A percentile compares a stretch with the other conserved stretches of the same genome.
phyloP scores from a whole-genome alignment of 2,329 filamentous ascomycete species.

The Fusarium sp. region DNA sequence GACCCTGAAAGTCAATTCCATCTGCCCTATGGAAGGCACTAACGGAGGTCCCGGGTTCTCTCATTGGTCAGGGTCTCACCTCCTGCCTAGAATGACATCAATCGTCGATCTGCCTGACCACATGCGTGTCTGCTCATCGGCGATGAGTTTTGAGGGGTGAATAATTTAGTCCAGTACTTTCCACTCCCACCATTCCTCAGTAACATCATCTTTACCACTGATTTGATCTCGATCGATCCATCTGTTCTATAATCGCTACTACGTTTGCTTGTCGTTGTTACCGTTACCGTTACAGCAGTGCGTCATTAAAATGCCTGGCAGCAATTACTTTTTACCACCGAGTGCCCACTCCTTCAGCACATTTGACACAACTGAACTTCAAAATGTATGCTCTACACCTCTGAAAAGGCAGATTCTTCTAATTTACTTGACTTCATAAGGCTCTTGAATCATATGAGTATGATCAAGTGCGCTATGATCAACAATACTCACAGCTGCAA shows the following conservation, averaged over 20 bases:
- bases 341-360: background rate
- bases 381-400: background rate
- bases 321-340: background rate
- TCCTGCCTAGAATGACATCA: background rate
- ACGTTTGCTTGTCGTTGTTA: background rate
- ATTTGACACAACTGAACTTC: background rate
- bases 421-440: background rate
- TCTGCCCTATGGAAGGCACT: background rate
- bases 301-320: background rate
- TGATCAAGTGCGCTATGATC: background rate
- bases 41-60: background rate
- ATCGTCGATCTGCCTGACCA: background rate
- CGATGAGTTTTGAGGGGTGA: background rate
- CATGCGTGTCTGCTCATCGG: background rate
- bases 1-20: background rate
- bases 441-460: background rate
- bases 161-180: no score
- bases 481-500: background rate
- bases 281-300: background rate
- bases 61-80: background rate
- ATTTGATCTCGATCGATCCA: background rate
- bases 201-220: background rate
- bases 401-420: background rate
- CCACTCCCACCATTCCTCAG: no score
- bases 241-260: background rate